Evolutionary conservation across 2,329 filamentous ascomycete species (phyloP).

Genomic region (Niveomyces coronatus): DNA sequence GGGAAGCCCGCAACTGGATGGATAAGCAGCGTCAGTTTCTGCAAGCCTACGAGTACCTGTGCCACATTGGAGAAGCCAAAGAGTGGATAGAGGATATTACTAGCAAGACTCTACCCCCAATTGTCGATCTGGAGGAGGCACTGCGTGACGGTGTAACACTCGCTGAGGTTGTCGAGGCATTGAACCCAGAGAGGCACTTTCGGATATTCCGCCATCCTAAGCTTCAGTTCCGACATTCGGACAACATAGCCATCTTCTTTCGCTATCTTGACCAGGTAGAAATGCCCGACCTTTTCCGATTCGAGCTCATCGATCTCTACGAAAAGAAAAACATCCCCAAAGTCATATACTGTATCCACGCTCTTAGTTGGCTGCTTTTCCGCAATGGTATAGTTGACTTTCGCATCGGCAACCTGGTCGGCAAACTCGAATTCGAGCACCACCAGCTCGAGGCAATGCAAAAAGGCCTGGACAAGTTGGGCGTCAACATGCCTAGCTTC

Average conservation of each 20-base stretch:
- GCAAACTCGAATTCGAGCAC: slow-evolving; percentile 93
- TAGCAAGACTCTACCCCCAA: slow-evolving; percentile 74
- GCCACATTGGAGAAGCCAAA: slow-evolving; percentile 96
- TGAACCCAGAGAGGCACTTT: slow-evolving; percentile 65
- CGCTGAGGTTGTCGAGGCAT: slow-evolving; percentile 83
- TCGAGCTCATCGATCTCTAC: slow-evolving; percentile 94
- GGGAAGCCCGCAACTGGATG: slow-evolving; percentile 93
- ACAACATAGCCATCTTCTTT: slow-evolving; percentile 97
- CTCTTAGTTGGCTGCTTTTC: slow-evolving; percentile 92
- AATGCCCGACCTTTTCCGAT: slow-evolving; percentile 88
- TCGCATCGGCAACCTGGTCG: slow-evolving; percentile 90
- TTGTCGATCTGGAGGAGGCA: slow-evolving; percentile 88
- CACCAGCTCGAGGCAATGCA: slow-evolving; percentile 96
- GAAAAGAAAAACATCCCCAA: slow-evolving; percentile 99
- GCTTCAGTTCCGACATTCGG: slow-evolving; percentile 89
- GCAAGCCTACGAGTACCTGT: slow-evolving; percentile 96
- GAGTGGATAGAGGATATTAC: slow-evolving; percentile 97
- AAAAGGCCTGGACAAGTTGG: slow-evolving; percentile 91
- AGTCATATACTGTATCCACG: slow-evolving; percentile 97
- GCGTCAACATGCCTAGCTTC: slow-evolving; percentile 94
- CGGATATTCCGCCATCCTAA: slow-evolving; percentile 80
- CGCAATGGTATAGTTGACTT: slow-evolving; percentile 93
- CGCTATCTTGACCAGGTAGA: slow-evolving; percentile 85
- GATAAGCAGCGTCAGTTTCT: slow-evolving; percentile 95
- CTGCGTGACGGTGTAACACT: slow-evolving; percentile 87